Base-by-base conservation (phyloP, 164 flowering plant species). In the Brasenia schreberi region DNA sequence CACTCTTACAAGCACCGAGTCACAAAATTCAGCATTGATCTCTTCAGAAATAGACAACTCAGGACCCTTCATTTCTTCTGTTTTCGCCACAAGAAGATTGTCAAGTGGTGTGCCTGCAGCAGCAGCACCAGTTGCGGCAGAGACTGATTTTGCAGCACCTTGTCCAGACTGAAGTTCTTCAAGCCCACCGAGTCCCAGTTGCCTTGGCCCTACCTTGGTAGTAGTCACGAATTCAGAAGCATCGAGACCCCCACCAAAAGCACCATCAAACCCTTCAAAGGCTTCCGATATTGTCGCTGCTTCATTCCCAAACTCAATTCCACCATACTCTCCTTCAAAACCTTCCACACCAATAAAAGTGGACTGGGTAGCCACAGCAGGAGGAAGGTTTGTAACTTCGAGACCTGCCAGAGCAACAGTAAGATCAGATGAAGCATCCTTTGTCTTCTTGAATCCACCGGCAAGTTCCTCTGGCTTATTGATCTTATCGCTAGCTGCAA, bases 221-320 rank as follows among this genome's bases (percentile, higher is more conserved):
- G 88, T 53, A 7, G 83, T 96, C 14, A 94, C 84, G 76, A 83
- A 94, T 78, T 91, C 99, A 0, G 99, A 91, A 0, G 94, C 87
- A 80, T 94, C 99, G 80, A 94, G 76, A 52, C 99, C 97, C 18
- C 97, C 97, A 71, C 99, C 99, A 84, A 89, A 94, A 53, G 99
- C 90, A 62, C 83, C 85, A 75, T 79, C 80, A 66, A 94, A 80
- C 42, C 96, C 96, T 80, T 94, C 97, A 78, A 94, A 94, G 42
- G 92, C 83, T 68, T 94, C 97, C 0, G 77, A 78, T 63, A 94
- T 64, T 3, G 92, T 74, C 0, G 95, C 82, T 69, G 89, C 87
- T 66, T 90, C 97, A 12, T 79, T 83, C 44, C 85, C 69, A 64
- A 88, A 94, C 76, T 88, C 97, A 61, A 94, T 80, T 17, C 99